Conservation (phyloP, 129 eudicot species). For the Ambrosia artemisiifolia region DNA sequence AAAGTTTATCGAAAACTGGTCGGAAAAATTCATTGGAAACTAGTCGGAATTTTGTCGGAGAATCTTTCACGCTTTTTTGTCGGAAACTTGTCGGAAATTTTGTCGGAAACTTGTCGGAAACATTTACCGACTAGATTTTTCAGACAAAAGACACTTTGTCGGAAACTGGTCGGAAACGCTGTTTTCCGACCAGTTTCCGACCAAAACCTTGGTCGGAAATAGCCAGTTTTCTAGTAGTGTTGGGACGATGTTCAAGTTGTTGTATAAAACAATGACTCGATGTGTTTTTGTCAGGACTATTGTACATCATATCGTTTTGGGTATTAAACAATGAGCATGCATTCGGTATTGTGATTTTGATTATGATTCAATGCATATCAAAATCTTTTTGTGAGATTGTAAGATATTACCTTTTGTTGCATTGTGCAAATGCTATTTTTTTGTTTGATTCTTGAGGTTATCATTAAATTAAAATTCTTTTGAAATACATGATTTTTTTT, state of each 20-base stretch:
- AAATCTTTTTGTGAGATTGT: neutral
- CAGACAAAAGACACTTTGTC: too few species aligned
- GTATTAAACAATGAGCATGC: neutral
- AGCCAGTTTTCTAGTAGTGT: too few species aligned
- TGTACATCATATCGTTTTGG: neutral
- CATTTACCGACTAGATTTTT: too few species aligned
- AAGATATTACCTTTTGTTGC: neutral
- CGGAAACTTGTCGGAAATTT: too few species aligned
- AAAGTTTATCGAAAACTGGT: too few species aligned
- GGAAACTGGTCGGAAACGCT: too few species aligned
- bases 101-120: too few species aligned
- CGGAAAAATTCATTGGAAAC: too few species aligned
- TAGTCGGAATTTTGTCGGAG: too few species aligned
- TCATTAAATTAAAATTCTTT: neutral
- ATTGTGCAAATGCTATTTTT: neutral
- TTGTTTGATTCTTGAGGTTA: slow-evolving; percentile 8
- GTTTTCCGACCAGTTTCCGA: too few species aligned
- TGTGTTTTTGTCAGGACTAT: neutral
- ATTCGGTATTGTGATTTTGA: neutral
- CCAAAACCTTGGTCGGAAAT: too few species aligned
- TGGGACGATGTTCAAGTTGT: neutral
- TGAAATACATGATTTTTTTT: neutral
- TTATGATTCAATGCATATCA: neutral
- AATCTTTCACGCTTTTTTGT: too few species aligned
- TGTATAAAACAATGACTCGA: neutral